Conservation (phyloP, 2,329 filamentous ascomycete genomes). For the Fusarium napiforme region DNA sequence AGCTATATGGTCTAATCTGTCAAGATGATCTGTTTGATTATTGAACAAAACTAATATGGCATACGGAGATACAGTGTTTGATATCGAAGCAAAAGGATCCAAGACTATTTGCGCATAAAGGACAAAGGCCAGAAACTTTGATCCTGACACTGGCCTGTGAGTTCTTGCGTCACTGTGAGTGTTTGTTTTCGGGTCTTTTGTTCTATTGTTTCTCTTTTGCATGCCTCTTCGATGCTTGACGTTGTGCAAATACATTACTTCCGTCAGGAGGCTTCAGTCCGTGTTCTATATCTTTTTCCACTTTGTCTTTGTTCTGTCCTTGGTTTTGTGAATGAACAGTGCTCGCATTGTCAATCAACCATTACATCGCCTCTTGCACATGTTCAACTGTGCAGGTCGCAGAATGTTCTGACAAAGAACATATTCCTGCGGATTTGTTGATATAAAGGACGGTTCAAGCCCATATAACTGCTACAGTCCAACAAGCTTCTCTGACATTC, state of each 20-base stretch:
- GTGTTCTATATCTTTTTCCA: neutral
- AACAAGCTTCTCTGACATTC: neutral
- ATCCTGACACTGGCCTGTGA: rapidly evolving
- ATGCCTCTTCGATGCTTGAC: rapidly evolving
- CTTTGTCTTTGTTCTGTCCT: neutral
- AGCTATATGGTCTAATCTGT: rapidly evolving
- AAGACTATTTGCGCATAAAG: rapidly evolving
- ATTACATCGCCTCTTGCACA: neutral
- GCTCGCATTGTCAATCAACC: rapidly evolving
- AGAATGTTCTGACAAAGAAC: neutral
- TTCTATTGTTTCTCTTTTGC: rapidly evolving
- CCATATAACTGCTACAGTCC: rapidly evolving
- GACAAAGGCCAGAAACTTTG: rapidly evolving
- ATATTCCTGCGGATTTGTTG: rapidly evolving
- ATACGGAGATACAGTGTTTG: too few relatives aligned
- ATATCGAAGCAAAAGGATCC: rapidly evolving
- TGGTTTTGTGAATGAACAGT: neutral
- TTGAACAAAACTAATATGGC: too few relatives aligned
- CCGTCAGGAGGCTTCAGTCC: too few relatives aligned
- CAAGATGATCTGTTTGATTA: too few relatives aligned
- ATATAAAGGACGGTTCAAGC: neutral
- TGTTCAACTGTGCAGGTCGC: neutral
- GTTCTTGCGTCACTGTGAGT: rapidly evolving
- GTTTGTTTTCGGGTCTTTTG: rapidly evolving
- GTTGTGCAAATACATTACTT: rapidly evolving